These are phyloP conservation scores for Naganishia liquefaciens DNA, from an alignment of 1,284 basidiomycete genomes.

Conservation along the genomic window DNA sequence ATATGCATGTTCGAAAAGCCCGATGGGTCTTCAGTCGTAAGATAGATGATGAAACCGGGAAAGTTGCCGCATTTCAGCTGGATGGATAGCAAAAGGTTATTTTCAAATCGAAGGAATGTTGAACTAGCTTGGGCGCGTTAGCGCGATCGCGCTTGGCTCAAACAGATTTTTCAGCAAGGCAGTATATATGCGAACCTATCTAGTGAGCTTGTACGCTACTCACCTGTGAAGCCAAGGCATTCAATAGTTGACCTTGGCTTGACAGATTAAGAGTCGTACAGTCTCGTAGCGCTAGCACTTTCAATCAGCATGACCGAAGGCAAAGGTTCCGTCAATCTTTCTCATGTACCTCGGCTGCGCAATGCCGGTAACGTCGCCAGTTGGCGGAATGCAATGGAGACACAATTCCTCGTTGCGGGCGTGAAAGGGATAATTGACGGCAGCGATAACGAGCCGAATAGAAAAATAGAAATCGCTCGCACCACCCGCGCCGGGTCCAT, in stretches of 20 bases:
- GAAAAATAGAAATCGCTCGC: neutral
- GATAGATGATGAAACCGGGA: slow-evolving; percentile 31
- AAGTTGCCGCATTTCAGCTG: slow-evolving; percentile 42
- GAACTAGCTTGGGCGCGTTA: too few species aligned
- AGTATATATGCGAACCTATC: too few species aligned
- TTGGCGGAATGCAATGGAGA: slow-evolving; percentile 23
- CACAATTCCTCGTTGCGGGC: slow-evolving; percentile 14
- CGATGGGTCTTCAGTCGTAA: slow-evolving; percentile 38
- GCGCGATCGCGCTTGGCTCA: too few species aligned
- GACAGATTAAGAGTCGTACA: too few species aligned
- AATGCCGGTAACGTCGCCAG: slow-evolving; percentile 2
- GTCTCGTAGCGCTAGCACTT: too few species aligned
- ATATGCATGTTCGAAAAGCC: neutral
- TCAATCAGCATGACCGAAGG: neutral
- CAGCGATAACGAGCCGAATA: slow-evolving; percentile 21
- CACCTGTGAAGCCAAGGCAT: too few species aligned
- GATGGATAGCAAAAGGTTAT: slow-evolving; percentile 41
- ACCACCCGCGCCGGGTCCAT: slow-evolving; percentile 10
- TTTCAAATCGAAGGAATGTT: slow-evolving; percentile 48
- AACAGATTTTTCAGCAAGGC: too few species aligned
- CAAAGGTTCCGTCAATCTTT: neutral
- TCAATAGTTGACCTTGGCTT: too few species aligned
- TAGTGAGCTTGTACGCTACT: too few species aligned
- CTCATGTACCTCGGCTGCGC: neutral
- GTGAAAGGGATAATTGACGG: slow-evolving; percentile 27